Conservation (phyloP, 2,329 filamentous ascomycete species). For the Mollisiaceae sp. region DNA sequence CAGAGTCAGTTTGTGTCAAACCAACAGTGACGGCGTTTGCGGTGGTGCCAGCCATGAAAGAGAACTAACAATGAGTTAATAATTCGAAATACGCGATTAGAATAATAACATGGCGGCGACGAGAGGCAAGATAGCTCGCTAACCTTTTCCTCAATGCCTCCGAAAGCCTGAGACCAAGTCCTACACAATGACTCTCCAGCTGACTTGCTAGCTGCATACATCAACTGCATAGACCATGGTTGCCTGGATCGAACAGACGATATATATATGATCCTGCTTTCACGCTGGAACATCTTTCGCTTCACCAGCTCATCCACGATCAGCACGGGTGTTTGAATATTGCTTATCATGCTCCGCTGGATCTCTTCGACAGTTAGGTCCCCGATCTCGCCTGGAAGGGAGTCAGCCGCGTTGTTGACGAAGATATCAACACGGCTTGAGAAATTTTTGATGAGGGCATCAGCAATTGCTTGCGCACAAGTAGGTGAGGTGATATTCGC, state of each 20-base stretch:
- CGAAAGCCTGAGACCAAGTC: slow-evolving; percentile 46
- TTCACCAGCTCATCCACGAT: slow-evolving; percentile 46
- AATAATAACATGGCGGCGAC: neutral
- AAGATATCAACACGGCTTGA: slow-evolving; percentile 43
- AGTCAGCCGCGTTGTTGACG: slow-evolving; percentile 43
- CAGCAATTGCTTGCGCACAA: slow-evolving; percentile 40
- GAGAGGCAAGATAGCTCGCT: neutral
- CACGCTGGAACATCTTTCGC: slow-evolving; percentile 40
- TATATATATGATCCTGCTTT: slow-evolving; percentile 46
- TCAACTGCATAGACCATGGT: slow-evolving; percentile 44
- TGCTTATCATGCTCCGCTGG: slow-evolving; percentile 43
- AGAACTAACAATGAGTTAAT: slow-evolving; percentile 32
- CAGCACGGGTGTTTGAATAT: slow-evolving; percentile 44
- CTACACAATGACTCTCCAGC: slow-evolving; percentile 45
- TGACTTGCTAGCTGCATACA: slow-evolving; percentile 45
- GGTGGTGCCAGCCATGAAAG: slow-evolving; percentile 45
- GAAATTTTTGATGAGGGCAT: slow-evolving; percentile 36
- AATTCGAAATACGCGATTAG: too few relatives aligned
- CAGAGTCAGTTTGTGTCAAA: slow-evolving; percentile 44
- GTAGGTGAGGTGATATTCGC: slow-evolving; percentile 42
- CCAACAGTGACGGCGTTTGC: slow-evolving; percentile 45
- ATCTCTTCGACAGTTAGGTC: slow-evolving; percentile 39
- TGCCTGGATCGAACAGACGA: slow-evolving; percentile 43
- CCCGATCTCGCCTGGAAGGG: slow-evolving; percentile 41
- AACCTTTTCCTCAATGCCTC: slow-evolving; percentile 43